Evolutionary conservation across 164 flowering plant genomes (phyloP).

Genomic region (Santalum album): DNA sequence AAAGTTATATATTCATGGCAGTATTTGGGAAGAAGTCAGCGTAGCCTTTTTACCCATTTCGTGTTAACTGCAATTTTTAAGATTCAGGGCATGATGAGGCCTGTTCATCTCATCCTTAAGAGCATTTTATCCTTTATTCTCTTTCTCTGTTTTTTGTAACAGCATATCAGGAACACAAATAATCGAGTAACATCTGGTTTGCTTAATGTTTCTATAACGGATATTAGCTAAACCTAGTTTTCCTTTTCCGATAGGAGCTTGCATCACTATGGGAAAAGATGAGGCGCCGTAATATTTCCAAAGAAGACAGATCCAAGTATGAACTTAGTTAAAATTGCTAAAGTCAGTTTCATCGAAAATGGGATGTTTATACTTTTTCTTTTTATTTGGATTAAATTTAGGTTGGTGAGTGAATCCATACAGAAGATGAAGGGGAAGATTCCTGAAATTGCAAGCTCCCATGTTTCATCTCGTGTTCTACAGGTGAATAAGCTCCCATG

Average conservation of each 20-base stretch:
- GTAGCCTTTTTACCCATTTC: too few relatives aligned
- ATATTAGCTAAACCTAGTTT: slow-evolving; percentile 1
- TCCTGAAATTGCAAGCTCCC: slow-evolving; percentile 82
- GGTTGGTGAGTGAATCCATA: slow-evolving; percentile 73
- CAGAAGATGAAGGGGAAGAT: slow-evolving; percentile 86
- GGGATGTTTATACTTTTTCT: not conserved
- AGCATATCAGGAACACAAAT: not conserved
- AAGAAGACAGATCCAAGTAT: slow-evolving; percentile 85
- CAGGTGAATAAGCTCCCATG: slow-evolving; percentile 86
- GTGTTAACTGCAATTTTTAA: too few relatives aligned
- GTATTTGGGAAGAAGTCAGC: too few relatives aligned
- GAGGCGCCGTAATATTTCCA: slow-evolving; percentile 65
- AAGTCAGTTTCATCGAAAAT: not conserved
- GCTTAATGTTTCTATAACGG: not conserved
- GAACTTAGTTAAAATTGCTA: slow-evolving; percentile 5
- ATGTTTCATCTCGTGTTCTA: slow-evolving; percentile 87
- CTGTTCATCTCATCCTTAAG: too few relatives aligned
- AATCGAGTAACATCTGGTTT: not conserved
- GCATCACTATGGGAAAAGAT: slow-evolving; percentile 87
- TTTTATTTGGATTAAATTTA: slow-evolving; percentile 9
- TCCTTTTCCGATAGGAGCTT: slow-evolving; percentile 51
- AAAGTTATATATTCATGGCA: too few relatives aligned
- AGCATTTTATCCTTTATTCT: not conserved
- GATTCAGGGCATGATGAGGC: too few relatives aligned
- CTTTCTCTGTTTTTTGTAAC: not conserved